phyloP scores from a whole-genome alignment of 78 protist species.

The Chrysochromulina parva region DNA sequence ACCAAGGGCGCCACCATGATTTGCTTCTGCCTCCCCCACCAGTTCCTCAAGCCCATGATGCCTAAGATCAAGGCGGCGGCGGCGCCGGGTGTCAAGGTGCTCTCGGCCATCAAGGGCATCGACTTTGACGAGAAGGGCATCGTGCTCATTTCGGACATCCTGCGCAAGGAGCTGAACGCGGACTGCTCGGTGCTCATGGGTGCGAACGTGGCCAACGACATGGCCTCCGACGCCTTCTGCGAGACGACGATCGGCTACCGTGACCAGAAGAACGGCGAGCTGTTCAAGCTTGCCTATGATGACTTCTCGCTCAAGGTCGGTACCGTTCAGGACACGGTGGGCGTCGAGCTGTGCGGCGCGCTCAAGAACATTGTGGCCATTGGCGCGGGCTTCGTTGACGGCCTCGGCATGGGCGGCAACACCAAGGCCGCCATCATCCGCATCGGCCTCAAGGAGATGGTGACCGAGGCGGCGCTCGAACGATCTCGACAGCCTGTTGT shows the following conservation, averaged over 20 bases:
- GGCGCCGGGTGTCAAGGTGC: slow-evolving; percentile 16
- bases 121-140: slow-evolving; percentile 40
- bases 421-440: slow-evolving; percentile 77
- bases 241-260: slow-evolving; percentile 64
- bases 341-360: slow-evolving; percentile 75
- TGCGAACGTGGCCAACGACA: slow-evolving; percentile 74
- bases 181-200: slow-evolving; percentile 58
- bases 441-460: slow-evolving; percentile 17
- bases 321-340: slow-evolving; percentile 45
- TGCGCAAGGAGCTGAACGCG: slow-evolving; percentile 30
- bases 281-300: slow-evolving; percentile 38
- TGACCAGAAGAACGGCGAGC: slow-evolving; percentile 23
- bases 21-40: slow-evolving; percentile 63
- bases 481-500: too few species aligned
- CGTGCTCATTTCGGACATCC: slow-evolving; percentile 46
- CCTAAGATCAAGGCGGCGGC: slow-evolving; percentile 12
- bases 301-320: slow-evolving; percentile 34
- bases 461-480: too few species aligned
- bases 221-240: slow-evolving; percentile 60
- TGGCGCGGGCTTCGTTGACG: slow-evolving; percentile 75
- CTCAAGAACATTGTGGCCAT: slow-evolving; percentile 76
- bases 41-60: slow-evolving; percentile 34
- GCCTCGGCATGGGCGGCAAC: slow-evolving; percentile 54
- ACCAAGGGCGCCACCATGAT: slow-evolving; percentile 56
- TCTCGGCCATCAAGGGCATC: slow-evolving; percentile 70